Conservation (phyloP, 106 monocot genomes). For the Triglochin maritima region DNA sequence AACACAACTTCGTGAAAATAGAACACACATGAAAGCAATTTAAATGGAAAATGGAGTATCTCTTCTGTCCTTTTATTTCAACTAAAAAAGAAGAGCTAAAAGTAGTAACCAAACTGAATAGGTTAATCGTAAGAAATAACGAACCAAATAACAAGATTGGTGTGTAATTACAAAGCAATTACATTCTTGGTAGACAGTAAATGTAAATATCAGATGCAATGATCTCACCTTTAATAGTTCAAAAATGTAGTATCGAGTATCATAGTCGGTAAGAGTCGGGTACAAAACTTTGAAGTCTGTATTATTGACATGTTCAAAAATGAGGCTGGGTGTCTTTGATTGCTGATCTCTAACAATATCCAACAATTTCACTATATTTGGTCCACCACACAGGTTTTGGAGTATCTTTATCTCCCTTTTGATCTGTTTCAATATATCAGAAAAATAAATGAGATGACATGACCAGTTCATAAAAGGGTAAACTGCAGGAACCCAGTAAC, state of each 20-base stretch:
- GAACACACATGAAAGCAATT: background rate
- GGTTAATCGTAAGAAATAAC: no score
- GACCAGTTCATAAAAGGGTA: no score
- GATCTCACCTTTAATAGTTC: constrained; percentile 70
- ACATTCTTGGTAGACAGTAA: background rate
- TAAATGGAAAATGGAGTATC: no score
- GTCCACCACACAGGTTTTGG: constrained; percentile 85
- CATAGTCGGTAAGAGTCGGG: constrained; percentile 78
- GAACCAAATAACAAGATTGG: background rate
- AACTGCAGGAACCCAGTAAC: no score
- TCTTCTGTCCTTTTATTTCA: no score
- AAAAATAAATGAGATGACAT: background rate
- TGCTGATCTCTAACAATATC: constrained; percentile 85
- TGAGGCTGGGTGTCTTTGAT: constrained; percentile 84
- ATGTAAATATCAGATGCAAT: background rate
- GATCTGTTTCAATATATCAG: constrained; percentile 29
- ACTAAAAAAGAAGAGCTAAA: no score
- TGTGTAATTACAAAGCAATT: background rate
- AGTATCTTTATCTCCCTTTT: constrained; percentile 94
- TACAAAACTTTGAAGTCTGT: constrained; percentile 75
- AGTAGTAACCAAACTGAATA: no score
- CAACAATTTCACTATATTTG: constrained; percentile 73
- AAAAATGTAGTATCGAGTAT: constrained; percentile 73
- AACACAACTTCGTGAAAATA: background rate
- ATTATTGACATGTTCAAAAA: constrained; percentile 91